phyloP scores from a whole-genome alignment of 2,329 filamentous ascomycete genomes.

The Sporothrix brunneoviolacea region DNA sequence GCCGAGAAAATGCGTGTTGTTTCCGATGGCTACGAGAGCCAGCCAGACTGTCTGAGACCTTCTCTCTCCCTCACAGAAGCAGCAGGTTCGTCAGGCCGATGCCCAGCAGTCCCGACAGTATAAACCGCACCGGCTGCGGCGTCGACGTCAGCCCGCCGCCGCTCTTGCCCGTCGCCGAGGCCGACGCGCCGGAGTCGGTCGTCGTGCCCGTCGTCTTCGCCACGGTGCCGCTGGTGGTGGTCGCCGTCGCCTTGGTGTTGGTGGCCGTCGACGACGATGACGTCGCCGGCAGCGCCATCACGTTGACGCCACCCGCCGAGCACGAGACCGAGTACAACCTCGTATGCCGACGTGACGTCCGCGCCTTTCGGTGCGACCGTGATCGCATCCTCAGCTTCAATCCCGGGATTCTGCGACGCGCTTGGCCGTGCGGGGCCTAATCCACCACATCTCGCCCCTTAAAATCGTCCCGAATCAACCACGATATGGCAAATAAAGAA shows the following conservation, averaged over 20 bases:
- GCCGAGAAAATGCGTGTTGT: too few species aligned
- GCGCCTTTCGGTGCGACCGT: constrained; percentile 3
- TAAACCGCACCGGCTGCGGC: neutral
- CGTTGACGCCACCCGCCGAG: constrained; percentile 4
- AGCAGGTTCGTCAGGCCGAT: constrained; percentile 4
- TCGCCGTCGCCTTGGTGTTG: neutral
- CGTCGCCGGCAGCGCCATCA: constrained; percentile 7
- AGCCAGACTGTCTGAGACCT: too few species aligned
- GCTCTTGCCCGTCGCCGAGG: constrained; percentile 2
- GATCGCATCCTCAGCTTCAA: too few species aligned
- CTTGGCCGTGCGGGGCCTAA: too few species aligned
- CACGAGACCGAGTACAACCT: constrained; percentile 12
- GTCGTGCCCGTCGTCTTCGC: neutral
- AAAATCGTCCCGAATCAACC: too few species aligned
- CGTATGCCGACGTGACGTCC: constrained; percentile 10
- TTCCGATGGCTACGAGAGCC: too few species aligned
- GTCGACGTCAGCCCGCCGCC: neutral
- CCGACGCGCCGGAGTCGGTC: neutral
- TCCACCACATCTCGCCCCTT: too few species aligned
- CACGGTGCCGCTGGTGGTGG: constrained; percentile 1
- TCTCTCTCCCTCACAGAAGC: neutral
- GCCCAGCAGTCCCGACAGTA: constrained; percentile 8
- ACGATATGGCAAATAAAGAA: too few species aligned
- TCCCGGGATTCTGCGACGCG: too few species aligned
- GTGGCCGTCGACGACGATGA: neutral